Conservation (phyloP, 495 filamentous ascomycete genomes). For the Evansstolkia leycettana region DNA sequence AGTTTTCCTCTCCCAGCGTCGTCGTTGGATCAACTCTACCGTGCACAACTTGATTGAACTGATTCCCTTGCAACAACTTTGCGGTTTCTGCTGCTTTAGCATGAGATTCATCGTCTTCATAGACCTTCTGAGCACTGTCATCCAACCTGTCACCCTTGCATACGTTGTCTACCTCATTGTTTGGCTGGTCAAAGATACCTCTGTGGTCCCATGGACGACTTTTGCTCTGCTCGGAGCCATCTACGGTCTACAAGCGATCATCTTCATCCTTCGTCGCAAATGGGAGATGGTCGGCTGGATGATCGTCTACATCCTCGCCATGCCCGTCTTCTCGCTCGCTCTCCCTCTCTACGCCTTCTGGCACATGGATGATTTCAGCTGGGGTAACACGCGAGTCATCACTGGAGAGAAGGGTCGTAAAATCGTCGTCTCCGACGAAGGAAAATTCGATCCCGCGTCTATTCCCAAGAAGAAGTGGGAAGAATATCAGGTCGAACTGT, state of each 20-base stretch:
- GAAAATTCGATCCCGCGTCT: constrained; percentile 86
- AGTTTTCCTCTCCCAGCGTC: constrained; percentile 94
- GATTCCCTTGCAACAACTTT: constrained; percentile 83
- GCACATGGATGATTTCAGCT: constrained; percentile 99
- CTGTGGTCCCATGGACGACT: constrained; percentile 63
- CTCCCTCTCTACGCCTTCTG: constrained; percentile 95
- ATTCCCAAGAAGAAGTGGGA: constrained; percentile 99
- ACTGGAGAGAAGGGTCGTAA: constrained; percentile 92
- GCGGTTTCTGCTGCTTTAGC: constrained; percentile 99
- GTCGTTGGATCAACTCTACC: constrained; percentile 99
- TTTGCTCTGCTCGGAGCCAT: constrained; percentile 87
- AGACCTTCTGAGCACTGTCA: constrained; percentile 80
- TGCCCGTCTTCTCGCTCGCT: constrained; percentile 83
- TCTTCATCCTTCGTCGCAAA: constrained; percentile 90
- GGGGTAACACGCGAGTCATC: constrained; percentile 94
- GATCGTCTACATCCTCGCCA: constrained; percentile 85
- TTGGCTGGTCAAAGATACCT: constrained; percentile 45
- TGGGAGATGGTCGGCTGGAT: constrained; percentile 99
- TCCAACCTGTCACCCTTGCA: constrained; percentile 83
- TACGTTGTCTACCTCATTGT: constrained; percentile 88
- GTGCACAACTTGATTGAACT: constrained; percentile 97
- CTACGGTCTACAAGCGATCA: constrained; percentile 93
- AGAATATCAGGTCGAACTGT: constrained; percentile 94
- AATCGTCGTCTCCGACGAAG: constrained; percentile 90
- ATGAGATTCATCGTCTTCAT: constrained; percentile 98